Percentiles rank a stretch among this genome's conserved stretches.
Evolutionary conservation across 257 asterid species (phyloP).

Genomic region (Prunella vulgaris): DNA sequence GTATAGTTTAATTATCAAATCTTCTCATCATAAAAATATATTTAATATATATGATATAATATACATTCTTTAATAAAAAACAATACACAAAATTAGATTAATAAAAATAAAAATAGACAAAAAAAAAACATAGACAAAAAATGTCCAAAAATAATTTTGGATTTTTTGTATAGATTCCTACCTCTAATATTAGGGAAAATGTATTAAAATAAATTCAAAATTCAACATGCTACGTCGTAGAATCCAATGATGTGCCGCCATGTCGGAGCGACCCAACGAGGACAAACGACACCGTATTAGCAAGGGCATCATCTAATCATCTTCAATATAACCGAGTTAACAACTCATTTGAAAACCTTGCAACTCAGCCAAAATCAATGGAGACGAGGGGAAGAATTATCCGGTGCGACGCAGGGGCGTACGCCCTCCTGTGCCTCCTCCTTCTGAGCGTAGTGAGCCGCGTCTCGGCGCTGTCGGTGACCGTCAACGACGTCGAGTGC

Average conservation of each 20-base stretch:
- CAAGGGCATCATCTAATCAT: neutral
- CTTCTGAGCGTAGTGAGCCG: constrained; percentile 40
- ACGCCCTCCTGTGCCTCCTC: constrained; percentile 33
- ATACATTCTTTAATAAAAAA: no score
- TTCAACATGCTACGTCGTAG: constrained; percentile 16
- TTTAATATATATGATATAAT: no score
- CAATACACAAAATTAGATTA: no score
- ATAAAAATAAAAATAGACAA: no score
- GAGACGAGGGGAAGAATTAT: constrained; percentile 30
- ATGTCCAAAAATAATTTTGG: no score
- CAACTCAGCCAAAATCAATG: constrained; percentile 26
- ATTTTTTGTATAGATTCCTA: no score
- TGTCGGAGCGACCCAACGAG: constrained; percentile 6
- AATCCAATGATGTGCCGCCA: constrained; percentile 28
- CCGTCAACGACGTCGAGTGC: constrained; percentile 84
- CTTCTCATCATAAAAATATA: no score
- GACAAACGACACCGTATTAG: constrained; percentile 23
- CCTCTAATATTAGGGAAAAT: no score
- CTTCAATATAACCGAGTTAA: neutral
- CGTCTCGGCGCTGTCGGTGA: constrained; percentile 58
- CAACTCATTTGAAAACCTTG: constrained; percentile 3
- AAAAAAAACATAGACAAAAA: no score
- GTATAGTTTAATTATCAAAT: no score
- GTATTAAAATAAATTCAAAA: neutral
- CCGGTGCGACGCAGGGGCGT: constrained; percentile 29